phyloP scores from a whole-genome alignment of 306 rosid genomes.

The Myrica gale region DNA sequence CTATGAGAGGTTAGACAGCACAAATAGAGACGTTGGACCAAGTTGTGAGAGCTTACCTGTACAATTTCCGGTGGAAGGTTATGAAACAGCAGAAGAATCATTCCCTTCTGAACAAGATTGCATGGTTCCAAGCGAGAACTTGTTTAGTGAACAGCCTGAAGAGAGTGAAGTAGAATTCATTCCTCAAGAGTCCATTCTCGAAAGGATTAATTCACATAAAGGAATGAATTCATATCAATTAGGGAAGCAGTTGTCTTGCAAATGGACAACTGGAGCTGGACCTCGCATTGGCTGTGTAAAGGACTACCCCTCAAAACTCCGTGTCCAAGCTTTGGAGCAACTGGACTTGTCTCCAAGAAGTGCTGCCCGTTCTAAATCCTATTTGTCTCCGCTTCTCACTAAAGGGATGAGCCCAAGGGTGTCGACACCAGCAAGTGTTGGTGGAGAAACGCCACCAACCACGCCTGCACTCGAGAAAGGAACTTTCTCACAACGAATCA shows the following conservation, averaged over 20 bases:
- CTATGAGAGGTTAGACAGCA: constrained; percentile 37
- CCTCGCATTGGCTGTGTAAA: constrained; percentile 92
- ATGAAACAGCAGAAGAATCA: constrained; percentile 29
- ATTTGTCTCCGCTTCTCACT: constrained; percentile 36
- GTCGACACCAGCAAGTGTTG: constrained; percentile 25
- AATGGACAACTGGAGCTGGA: constrained; percentile 98
- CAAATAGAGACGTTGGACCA: constrained; percentile 24
- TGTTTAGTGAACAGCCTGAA: constrained; percentile 34
- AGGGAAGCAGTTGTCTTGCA: constrained; percentile 88
- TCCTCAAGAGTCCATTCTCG: constrained; percentile 67
- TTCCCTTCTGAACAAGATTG: constrained; percentile 27
- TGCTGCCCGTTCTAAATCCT: constrained; percentile 31
- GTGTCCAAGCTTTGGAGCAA: constrained; percentile 76
- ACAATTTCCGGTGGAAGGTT: constrained; percentile 28
- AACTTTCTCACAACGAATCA: constrained; percentile 24
- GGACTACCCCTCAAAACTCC: constrained; percentile 88
- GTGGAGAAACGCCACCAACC: constrained; percentile 27
- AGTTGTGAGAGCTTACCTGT: constrained; percentile 10
- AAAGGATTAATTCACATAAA: constrained; percentile 75
- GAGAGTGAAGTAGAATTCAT: constrained; percentile 46
- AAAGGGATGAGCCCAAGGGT: constrained; percentile 37
- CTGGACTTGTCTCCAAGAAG: constrained; percentile 83
- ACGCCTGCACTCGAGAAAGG: constrained; percentile 9
- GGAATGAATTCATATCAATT: constrained; percentile 74
- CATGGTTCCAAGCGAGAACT: constrained; percentile 29